These are phyloP conservation scores for Kalanchoe fedtschenkoi DNA, from an alignment of 164 flowering plant species.

Conservation along the genomic window DNA sequence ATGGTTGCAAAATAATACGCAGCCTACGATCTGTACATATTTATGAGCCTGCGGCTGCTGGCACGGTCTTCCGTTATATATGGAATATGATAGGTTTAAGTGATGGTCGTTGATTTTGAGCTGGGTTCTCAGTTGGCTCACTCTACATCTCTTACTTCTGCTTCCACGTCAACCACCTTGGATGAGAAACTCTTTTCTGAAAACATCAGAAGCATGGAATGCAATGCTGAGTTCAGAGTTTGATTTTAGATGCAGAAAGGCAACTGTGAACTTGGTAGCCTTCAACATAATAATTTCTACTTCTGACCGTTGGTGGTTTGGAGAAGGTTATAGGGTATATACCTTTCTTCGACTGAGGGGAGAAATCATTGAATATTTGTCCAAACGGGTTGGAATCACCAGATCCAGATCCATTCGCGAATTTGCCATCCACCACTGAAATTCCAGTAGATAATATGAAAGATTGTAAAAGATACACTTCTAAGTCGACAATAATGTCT, in stretches of 20 bases:
- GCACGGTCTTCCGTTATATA: not conserved
- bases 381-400: conserved; percentile 40
- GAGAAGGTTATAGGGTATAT: not conserved
- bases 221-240: too few relatives aligned
- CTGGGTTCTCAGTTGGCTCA: conserved; percentile 16
- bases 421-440: conserved; percentile 60
- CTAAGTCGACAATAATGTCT: too few relatives aligned
- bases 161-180: conserved; percentile 73
- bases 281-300: not conserved
- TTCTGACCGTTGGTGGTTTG: not conserved
- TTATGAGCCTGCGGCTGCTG: not conserved
- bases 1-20: not conserved
- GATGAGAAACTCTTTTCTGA: conserved; percentile 43
- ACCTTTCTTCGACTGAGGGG: conserved; percentile 52
- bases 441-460: conserved; percentile 7
- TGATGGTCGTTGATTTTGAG: not conserved
- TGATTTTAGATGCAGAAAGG: too few relatives aligned
- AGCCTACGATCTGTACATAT: not conserved
- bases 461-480: too few relatives aligned
- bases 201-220: not conserved
- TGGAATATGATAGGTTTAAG: too few relatives aligned
- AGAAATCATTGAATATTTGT: conserved; percentile 44
- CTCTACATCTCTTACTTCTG: conserved; percentile 73
- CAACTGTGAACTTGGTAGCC: not conserved
- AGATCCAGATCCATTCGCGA: conserved; percentile 44